Evolutionary conservation across 179 eudicot species (phyloP).

Genomic region (Actinidia chinensis): DNA sequence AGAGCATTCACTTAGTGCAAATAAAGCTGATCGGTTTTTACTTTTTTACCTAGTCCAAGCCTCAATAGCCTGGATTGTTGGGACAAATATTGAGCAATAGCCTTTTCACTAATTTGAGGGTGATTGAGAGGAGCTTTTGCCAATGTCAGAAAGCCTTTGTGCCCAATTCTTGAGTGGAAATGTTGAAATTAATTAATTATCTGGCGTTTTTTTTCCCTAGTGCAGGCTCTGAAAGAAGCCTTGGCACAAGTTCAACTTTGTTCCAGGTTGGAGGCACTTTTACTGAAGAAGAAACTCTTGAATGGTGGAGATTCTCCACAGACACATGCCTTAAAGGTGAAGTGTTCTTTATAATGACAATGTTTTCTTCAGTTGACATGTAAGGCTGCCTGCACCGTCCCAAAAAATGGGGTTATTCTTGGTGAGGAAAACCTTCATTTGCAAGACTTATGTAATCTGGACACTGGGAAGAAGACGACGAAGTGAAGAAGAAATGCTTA

Average conservation of each 20-base stretch:
- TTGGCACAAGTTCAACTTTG: conserved; percentile 39
- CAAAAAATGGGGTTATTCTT: neutral
- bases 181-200: neutral
- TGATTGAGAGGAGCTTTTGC: neutral
- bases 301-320: conserved; percentile 51
- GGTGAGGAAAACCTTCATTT: neutral
- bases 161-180: neutral
- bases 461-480: no score
- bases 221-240: conserved; percentile 42
- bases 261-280: conserved; percentile 50
- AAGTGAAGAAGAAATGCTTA: no score
- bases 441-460: neutral
- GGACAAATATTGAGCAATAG: neutral
- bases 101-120: conserved; percentile 12
- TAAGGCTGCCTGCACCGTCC: no score
- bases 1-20: neutral
- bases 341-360: neutral
- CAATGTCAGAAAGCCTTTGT: neutral
- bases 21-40: neutral
- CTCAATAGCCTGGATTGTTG: neutral
- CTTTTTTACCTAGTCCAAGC: neutral
- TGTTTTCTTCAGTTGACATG: neutral
- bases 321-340: conserved; percentile 54
- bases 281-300: conserved; percentile 44
- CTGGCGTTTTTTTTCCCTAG: neutral